Conservation (phyloP, 2,329 filamentous ascomycete genomes). For the Pyrenochaeta sp. region DNA sequence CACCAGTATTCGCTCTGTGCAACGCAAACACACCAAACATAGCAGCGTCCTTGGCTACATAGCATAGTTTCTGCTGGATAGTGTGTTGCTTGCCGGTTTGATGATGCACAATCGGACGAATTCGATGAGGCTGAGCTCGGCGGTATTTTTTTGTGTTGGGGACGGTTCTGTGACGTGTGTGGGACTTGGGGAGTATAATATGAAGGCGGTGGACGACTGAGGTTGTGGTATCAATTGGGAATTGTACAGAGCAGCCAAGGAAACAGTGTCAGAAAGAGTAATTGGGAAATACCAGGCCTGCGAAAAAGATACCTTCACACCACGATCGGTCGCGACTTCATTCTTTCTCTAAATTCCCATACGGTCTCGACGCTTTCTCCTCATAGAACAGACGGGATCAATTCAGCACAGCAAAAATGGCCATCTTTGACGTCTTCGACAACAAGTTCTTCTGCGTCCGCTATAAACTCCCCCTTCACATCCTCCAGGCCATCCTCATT, state of each 20-base stretch:
- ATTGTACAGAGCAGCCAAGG: too few species aligned
- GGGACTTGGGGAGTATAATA: too few species aligned
- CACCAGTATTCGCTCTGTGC: conserved; percentile 1
- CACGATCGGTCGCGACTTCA: neutral
- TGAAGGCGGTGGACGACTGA: too few species aligned
- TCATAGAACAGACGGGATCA: neutral
- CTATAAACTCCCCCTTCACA: conserved; percentile 22
- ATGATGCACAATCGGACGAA: conserved; percentile 4
- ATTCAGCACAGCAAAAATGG: conserved; percentile 8
- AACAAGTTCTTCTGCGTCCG: conserved; percentile 35
- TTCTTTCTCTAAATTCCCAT: neutral
- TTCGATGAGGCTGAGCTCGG: conserved; percentile 12
- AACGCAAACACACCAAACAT: conserved; percentile 11
- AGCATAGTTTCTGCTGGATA: too few species aligned
- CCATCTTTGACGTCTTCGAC: conserved; percentile 18
- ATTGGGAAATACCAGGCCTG: too few species aligned
- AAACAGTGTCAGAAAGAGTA: too few species aligned
- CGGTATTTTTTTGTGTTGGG: too few species aligned
- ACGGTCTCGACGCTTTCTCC: neutral
- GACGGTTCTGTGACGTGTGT: too few species aligned
- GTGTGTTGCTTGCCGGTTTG: too few species aligned
- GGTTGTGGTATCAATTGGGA: too few species aligned
- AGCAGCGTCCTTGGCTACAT: neutral
- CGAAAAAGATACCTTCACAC: too few species aligned
- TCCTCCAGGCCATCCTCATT: conserved; percentile 20